phyloP scores from a whole-genome alignment of 495 filamentous ascomycete species.

The Aspergillus sclerotioniger region DNA sequence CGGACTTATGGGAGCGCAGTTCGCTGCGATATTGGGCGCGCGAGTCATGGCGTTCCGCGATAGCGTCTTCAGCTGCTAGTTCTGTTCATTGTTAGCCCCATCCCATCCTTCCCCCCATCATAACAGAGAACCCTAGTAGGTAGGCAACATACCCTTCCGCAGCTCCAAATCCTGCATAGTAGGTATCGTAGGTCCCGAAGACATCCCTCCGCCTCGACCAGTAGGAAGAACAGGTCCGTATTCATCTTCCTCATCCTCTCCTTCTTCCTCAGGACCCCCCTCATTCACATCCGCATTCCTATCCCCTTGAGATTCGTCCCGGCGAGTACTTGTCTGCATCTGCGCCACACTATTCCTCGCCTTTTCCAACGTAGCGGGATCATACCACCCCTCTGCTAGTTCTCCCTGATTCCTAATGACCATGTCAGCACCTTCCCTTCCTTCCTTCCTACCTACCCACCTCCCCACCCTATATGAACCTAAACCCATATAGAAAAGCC shows the following conservation, averaged over 20 bases:
- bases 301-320: neutral
- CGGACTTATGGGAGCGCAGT: conserved; percentile 33
- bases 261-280: conserved; percentile 27
- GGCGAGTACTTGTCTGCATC: neutral
- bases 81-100: conserved; percentile 33
- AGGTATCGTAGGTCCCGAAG: conserved; percentile 71
- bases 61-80: conserved; percentile 52
- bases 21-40: conserved; percentile 61
- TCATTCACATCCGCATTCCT: conserved; percentile 15
- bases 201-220: conserved; percentile 16
- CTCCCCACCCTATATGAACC: neutral
- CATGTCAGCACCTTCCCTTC: neutral
- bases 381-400: conserved; percentile 92
- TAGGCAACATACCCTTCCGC: conserved; percentile 51
- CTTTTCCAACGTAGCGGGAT: conserved; percentile 60
- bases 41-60: conserved; percentile 51
- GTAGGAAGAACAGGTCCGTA: conserved; percentile 70
- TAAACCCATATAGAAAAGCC: neutral
- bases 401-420: conserved; percentile 77
- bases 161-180: conserved; percentile 70
- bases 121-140: neutral
- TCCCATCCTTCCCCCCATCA: neutral
- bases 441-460: neutral
- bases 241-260: conserved; percentile 58
- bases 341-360: conserved; percentile 32